Percentiles rank a stretch among this genome's conserved stretches.
Conservation (phyloP, 2,329 filamentous ascomycete genomes). For the Cytospora chrysosperma region DNA sequence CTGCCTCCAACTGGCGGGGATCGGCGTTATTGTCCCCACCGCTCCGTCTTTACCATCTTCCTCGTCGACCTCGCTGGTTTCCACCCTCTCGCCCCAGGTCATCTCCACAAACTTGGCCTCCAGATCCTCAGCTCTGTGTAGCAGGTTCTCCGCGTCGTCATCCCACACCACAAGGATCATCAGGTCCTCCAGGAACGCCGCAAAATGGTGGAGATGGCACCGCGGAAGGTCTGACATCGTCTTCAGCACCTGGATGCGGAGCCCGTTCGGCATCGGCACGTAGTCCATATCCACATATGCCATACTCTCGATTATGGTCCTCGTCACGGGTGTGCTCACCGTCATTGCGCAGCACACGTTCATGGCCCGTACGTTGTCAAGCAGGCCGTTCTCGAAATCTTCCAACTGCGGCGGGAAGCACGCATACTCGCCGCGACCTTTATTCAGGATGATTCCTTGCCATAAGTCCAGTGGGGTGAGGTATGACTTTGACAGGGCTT, state of each 20-base stretch:
- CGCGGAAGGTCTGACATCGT: constrained; percentile 55
- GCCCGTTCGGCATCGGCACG: constrained; percentile 57
- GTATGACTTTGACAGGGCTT: constrained; percentile 54
- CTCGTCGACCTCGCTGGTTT: constrained; percentile 34
- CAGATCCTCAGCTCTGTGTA: constrained; percentile 51
- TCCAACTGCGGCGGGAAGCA: constrained; percentile 41
- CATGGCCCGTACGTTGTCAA: constrained; percentile 38
- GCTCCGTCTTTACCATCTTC: constrained; percentile 42
- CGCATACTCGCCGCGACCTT: constrained; percentile 37
- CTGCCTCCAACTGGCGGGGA: constrained; percentile 41
- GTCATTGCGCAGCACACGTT: constrained; percentile 62
- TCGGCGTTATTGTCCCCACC: constrained; percentile 45
- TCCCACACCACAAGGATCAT: constrained; percentile 63
- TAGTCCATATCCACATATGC: constrained; percentile 45
- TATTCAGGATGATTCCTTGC: constrained; percentile 43
- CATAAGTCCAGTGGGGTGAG: constrained; percentile 37
- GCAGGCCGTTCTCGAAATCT: constrained; percentile 36
- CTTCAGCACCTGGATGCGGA: constrained; percentile 62
- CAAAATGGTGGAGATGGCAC: constrained; percentile 65
- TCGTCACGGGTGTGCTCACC: constrained; percentile 63
- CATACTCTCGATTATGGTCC: constrained; percentile 50
- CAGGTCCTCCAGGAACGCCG: constrained; percentile 61
- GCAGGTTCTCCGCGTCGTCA: constrained; percentile 56
- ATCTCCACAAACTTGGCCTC: constrained; percentile 55
- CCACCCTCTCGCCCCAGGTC: constrained; percentile 52